Base-by-base conservation (phyloP, 2,329 filamentous ascomycete genomes). In the Sporothrix brasiliensis region DNA sequence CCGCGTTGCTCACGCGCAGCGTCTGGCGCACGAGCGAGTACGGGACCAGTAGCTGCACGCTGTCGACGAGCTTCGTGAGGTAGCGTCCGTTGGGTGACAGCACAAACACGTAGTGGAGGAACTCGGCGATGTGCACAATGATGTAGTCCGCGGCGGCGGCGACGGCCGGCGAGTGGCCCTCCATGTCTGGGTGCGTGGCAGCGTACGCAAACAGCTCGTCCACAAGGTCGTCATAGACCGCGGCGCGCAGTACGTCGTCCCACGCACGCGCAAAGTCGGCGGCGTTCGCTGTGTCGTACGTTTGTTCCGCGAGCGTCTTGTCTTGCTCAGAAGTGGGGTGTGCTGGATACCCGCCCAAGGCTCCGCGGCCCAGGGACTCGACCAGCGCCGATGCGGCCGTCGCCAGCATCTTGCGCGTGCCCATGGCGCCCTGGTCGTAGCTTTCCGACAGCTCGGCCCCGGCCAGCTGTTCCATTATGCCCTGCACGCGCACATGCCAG, bases 351-450 rank as follows among this genome's bases (percentile, higher is more conserved):
- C 91, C 91, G 0, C 87, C 90, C 16, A 93, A 79, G 47, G 87
- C 82, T 7, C 89, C 92, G 72, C 91, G 82, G 0, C 87, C 88
- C 14, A 91, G 81, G 76, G 89, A 88, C 79, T 93, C 92, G 69
- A 92, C 83, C 70, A 94, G 79, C 7, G 88, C 87, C 49, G 90
- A 90, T 11, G 89, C 84, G 0, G 89, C 91, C 7, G 92, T 92
- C 0, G 91, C 87, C 65, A 94, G 80, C 24, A 90, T 91, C 80
- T 93, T 93, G 67, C 92, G 84, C 71, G 89, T 88, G 0, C 92
- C 92, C 74, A 94, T 80, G 0, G 88, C 84, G 16, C 90, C 91
- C 79, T 93, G 93, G 78, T 94, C 92, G 76, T 93, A 94, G 77
- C 90, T 93, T 78, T 94, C 92, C 1, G 90, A 93, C 44, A 94